Base-by-base conservation (phyloP, 371 early-diverging fungal genomes). In the Funneliformis caledonium region DNA sequence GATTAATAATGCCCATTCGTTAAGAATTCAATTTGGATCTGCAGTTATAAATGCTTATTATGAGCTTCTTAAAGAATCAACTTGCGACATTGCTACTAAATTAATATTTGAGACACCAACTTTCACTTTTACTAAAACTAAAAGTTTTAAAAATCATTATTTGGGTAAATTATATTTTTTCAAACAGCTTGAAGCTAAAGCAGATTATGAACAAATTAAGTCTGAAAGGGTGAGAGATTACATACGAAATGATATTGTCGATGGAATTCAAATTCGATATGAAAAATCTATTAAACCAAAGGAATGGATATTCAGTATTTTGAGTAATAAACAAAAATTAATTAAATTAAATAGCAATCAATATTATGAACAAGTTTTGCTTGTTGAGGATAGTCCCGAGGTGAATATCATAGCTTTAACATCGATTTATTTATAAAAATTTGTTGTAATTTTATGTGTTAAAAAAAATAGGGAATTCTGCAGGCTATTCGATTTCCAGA, bases 141-240 rank as follows among this genome's bases (percentile, higher is more conserved):
- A n/a, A n/a, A n/a, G n/a, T 0, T 85, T 84, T 64, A 62, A 65
- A 11, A 77, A 84, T n/a, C 67, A 79, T 1, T 67, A 81, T 11
- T 73, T 87, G 31, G 85, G 84, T 2, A 85, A 84, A 48, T 76
- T 88, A 19, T 80, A 82, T 4, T 85, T 85, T 43, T 87, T 87
- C 48, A 86, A 85, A 42, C 84, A 83, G 31, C 47, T 85, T 12
- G 88, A 88, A 77, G 81, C 82, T 12, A 68, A 85, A 16, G 76
- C 82, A 2, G 52, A 77, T 0, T 85, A 83, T 75, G 83, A 82
- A 8, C 80, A 77, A 62, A 26, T 78, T 1, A 81, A 85, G 19
- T 68, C 73, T 45, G 78, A 76, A 26, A 81, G 86, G 48, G 72
- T 85, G 26, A 70, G 72, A 56, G 88, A 85, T 60, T 73, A 85